Percentiles rank a stretch among this genome's conserved stretches.
These are phyloP conservation scores for Pachysandra terminalis DNA, from an alignment of 164 flowering plant species.

Conservation along the genomic window DNA sequence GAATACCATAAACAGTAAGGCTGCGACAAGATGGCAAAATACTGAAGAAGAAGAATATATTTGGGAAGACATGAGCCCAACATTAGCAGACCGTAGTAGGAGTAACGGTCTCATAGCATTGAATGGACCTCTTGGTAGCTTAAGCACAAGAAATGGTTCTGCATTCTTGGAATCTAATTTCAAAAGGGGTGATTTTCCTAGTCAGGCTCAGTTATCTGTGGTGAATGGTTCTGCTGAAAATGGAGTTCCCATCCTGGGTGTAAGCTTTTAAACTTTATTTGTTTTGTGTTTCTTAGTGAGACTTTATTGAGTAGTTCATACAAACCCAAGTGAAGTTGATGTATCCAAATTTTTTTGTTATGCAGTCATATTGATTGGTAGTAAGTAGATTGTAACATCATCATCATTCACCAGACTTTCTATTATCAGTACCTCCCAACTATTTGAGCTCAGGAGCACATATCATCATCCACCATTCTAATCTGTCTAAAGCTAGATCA, in stretches of 20 bases:
- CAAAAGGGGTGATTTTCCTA: no score
- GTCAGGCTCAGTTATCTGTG: constrained; percentile 33
- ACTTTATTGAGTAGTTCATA: background rate
- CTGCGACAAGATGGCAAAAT: constrained; percentile 63
- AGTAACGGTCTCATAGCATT: constrained; percentile 32
- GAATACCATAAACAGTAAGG: constrained; percentile 33
- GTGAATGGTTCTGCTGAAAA: constrained; percentile 43
- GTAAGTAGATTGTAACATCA: background rate
- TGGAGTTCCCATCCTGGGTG: constrained; percentile 25
- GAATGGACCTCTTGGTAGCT: no score
- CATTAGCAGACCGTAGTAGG: constrained; percentile 48
- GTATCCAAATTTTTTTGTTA: background rate
- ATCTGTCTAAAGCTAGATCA: no score
- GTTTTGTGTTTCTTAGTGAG: background rate
- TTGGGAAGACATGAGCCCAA: constrained; percentile 97
- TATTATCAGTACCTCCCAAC: background rate
- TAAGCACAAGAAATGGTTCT: no score
- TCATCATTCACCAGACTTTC: background rate
- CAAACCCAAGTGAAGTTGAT: background rate
- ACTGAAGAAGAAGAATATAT: constrained; percentile 96
- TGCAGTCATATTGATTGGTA: background rate
- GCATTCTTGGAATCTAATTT: no score
- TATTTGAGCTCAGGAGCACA: background rate
- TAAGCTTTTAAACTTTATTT: constrained; percentile 33
- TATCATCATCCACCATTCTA: no score